Conservation (phyloP, 169 alveolate genomes). For the Plasmodium chabaudi region DNA sequence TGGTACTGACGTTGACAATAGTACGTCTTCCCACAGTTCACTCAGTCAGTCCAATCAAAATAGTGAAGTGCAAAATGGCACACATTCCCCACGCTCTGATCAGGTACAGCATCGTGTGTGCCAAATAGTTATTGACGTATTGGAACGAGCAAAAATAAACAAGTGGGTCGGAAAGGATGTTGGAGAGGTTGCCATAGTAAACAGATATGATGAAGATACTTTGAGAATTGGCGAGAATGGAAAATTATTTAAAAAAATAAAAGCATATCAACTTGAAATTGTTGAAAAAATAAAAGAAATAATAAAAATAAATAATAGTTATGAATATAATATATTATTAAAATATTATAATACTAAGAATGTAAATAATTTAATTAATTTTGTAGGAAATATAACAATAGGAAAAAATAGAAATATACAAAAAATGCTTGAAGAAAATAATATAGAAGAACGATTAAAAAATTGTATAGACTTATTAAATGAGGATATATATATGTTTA, state of each 20-base stretch:
- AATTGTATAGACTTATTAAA: constrained; percentile 76
- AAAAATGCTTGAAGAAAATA: constrained; percentile 66
- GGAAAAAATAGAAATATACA: constrained; percentile 67
- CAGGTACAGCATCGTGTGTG: too few species aligned
- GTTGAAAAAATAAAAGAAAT: constrained; percentile 62
- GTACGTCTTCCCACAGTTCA: too few species aligned
- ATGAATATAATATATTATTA: constrained; percentile 50
- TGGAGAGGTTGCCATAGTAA: constrained; percentile 17
- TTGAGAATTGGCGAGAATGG: not conserved
- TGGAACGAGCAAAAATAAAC: constrained; percentile 34
- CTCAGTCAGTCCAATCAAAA: too few species aligned
- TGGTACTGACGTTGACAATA: not conserved
- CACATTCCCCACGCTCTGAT: too few species aligned
- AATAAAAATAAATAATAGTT: constrained; percentile 11
- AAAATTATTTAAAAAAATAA: constrained; percentile 16
- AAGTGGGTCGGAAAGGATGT: constrained; percentile 27
- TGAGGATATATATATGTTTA: constrained; percentile 81
- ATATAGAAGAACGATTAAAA: constrained; percentile 75
- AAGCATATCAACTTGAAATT: constrained; percentile 44
- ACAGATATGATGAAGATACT: not conserved
- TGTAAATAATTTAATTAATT: constrained; percentile 28
- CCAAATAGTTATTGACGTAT: constrained; percentile 17
- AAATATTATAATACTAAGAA: constrained; percentile 57
- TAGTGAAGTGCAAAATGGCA: too few species aligned
- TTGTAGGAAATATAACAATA: constrained; percentile 54